Conservation (phyloP, 108 stramenopile species). For the Phaeodactylum tricornutum region DNA sequence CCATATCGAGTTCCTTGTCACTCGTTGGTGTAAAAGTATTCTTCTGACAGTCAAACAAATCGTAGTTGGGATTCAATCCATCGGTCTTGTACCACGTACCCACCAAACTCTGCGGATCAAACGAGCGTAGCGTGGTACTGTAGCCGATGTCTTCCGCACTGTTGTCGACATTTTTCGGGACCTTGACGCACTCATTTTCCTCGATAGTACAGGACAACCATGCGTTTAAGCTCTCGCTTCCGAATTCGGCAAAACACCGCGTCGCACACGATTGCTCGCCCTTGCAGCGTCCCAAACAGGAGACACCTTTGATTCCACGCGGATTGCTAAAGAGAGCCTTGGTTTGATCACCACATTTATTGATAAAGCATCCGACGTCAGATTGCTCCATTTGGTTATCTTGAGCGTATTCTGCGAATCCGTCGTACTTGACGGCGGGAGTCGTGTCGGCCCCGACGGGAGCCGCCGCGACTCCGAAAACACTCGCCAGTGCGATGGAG, state of each 20-base stretch:
- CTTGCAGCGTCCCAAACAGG: slow-evolving; percentile 85
- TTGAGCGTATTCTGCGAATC: slow-evolving; percentile 78
- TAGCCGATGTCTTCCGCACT: slow-evolving; percentile 65
- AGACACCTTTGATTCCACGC: slow-evolving; percentile 76
- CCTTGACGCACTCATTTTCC: slow-evolving; percentile 82
- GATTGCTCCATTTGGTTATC: slow-evolving; percentile 78
- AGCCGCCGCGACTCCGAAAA: slow-evolving; percentile 5
- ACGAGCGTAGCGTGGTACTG: slow-evolving; percentile 30
- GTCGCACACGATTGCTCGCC: slow-evolving; percentile 84
- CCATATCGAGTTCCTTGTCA: slow-evolving; percentile 59
- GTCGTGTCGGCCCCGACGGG: slow-evolving; percentile 22
- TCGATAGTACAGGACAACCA: slow-evolving; percentile 83
- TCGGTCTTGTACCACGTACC: slow-evolving; percentile 93
- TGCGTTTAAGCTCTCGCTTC: slow-evolving; percentile 54
- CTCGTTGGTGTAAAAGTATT: slow-evolving; percentile 67
- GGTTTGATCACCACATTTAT: slow-evolving; percentile 71
- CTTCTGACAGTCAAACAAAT: slow-evolving; percentile 90
- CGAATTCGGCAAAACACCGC: slow-evolving; percentile 78
- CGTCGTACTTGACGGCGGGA: slow-evolving; percentile 76
- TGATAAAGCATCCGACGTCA: slow-evolving; percentile 74
- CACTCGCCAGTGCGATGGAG: neutral
- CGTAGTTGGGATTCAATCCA: slow-evolving; percentile 89
- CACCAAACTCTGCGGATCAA: slow-evolving; percentile 66
- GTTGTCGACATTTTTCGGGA: slow-evolving; percentile 68
- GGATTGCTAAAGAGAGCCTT: slow-evolving; percentile 73